These are phyloP conservation scores for Stephania yunnanensis DNA, from an alignment of 164 flowering plant species.

Conservation along the genomic window DNA sequence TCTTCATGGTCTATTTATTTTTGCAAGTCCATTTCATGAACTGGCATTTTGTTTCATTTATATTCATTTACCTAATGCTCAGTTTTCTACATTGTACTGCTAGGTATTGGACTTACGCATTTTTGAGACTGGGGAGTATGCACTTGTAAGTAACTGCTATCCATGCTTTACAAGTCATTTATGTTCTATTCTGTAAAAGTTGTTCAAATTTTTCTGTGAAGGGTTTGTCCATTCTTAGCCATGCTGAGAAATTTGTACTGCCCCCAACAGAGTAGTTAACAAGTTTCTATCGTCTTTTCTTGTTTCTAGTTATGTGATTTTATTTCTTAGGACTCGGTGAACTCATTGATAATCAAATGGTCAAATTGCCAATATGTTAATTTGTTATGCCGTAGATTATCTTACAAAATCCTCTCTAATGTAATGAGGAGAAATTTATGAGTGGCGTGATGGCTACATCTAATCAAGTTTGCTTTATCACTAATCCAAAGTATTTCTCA, in stretches of 20 bases:
- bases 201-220: not conserved
- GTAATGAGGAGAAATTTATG: not conserved
- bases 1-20: not conserved
- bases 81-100: slow-evolving; percentile 8
- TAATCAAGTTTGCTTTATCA: not conserved
- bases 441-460: not conserved
- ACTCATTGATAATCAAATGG: not conserved
- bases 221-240: not conserved
- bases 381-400: not conserved
- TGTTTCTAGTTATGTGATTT: not conserved
- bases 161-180: slow-evolving; percentile 1
- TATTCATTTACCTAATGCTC: slow-evolving; percentile 1
- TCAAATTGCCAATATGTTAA: not conserved
- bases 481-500: slow-evolving; percentile 15
- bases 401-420: not conserved
- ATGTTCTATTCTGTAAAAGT: not conserved
- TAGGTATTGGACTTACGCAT: slow-evolving; percentile 79
- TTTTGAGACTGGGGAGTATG: slow-evolving; percentile 89
- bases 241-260: not conserved
- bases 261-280: too few species aligned
- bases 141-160: slow-evolving; percentile 55
- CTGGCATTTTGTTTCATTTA: not conserved
- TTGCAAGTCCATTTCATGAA: not conserved
- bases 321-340: not conserved
- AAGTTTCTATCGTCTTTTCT: not conserved